Percentiles rank a stretch among this genome's conserved stretches.
Evolutionary conservation across 441 rosid species (phyloP).

Genomic region (Euphorbia celastroides): DNA sequence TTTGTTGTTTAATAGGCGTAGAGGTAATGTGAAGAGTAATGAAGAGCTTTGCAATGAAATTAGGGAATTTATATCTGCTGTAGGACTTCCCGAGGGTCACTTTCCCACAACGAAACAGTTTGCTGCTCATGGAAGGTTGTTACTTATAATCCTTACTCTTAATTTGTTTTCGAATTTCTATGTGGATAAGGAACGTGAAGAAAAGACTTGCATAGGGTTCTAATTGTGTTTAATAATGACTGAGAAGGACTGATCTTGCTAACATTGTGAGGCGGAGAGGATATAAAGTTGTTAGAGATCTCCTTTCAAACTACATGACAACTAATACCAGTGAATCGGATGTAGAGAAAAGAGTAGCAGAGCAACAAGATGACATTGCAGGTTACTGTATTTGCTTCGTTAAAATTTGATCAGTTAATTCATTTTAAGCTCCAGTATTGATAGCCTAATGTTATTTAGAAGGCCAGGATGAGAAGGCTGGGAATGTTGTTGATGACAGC

Average conservation of each 20-base stretch:
- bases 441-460: conserved; percentile 26
- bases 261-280: conserved; percentile 85
- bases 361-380: conserved; percentile 23
- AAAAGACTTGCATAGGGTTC: background rate
- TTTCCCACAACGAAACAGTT: conserved; percentile 80
- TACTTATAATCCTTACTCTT: background rate
- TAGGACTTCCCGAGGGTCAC: conserved; percentile 61
- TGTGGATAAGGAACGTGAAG: background rate
- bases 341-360: conserved; percentile 20
- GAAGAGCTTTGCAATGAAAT: conserved; percentile 68
- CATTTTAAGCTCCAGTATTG: conserved; percentile 19
- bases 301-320: conserved; percentile 40
- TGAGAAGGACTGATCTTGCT: conserved; percentile 75
- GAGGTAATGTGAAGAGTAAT: conserved; percentile 70
- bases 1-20: conserved; percentile 28
- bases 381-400: conserved; percentile 32
- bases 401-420: background rate
- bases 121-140: conserved; percentile 70
- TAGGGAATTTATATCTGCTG: conserved; percentile 47
- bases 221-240: conserved; percentile 10
- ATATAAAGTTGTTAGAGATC: conserved; percentile 53
- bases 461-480: conserved; percentile 38
- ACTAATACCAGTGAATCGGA: conserved; percentile 25
- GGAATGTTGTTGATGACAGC: conserved; percentile 7
- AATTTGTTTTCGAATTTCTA: background rate